Evolutionary conservation across 164 flowering plant species (phyloP), one percentile per base, ranked within the genome.

Genomic region (Aristolochia fimbriata): DNA sequence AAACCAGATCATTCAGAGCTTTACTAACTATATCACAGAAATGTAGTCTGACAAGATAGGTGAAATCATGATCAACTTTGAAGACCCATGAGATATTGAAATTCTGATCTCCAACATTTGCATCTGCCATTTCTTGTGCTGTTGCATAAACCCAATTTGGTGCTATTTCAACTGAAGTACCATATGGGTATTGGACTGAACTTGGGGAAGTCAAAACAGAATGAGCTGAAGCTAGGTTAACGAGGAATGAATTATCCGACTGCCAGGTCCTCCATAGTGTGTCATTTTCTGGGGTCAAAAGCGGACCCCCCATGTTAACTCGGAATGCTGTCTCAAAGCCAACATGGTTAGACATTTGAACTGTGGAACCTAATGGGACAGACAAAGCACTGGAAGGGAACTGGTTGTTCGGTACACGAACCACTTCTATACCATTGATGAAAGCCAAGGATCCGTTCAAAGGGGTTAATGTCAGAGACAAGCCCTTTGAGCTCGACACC

Each of bases 71-170:
- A 41, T 83, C 80, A 24, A 81, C 80, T 41, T 41, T 51, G 49
- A 83, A 78, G 25, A 20, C 47, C 85, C 87, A 80, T 15, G 87
- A 68, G 22, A 81, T 48, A 62, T 81, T 81, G 48, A 81, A 81
- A 5, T 60, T 79, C 61, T 61, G 80, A n/a, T 70, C 65, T 30
- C 49, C 73, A 1, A 77, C 80, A 53, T 77, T 69, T 1, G 83
- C 78, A 67, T 80, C 73, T 16, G 78, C 85, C 88, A 83, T 83
- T 65, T 75, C 80, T 60, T 71, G 75, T 0, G 88, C 83, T 27
- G 82, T 71, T 8, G 87, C 78, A 62, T 83, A 83, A 57, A 80
- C 83, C 76, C 59, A 67, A 63, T 76, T 75, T 0, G 87, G 83
- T 0, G 85, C 83, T 47, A 68, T 73, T 47, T 65, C 71, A n/a